These are phyloP conservation scores for Podospora pseudoanserina DNA, from an alignment of 495 filamentous ascomycete genomes.

Conservation along the genomic window DNA sequence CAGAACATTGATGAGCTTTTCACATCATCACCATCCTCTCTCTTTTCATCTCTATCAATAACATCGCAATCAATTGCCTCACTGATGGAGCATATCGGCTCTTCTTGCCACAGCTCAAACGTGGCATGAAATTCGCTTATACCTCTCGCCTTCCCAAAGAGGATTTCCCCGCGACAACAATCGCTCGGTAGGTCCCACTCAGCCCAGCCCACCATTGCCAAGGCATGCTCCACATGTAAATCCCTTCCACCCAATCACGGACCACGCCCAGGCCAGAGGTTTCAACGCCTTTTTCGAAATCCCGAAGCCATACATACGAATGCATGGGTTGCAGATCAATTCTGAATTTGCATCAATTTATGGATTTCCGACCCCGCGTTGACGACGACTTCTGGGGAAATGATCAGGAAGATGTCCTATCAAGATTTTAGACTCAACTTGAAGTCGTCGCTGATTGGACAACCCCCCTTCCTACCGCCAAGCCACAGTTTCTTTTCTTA, in stretches of 20 bases:
- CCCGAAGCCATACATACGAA: not conserved
- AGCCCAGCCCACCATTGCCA: not conserved
- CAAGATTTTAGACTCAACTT: not conserved
- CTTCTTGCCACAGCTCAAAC: not conserved
- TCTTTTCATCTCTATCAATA: not conserved
- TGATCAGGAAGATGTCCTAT: not conserved
- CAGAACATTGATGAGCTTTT: not conserved
- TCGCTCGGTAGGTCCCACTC: not conserved
- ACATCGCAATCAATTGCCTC: not conserved
- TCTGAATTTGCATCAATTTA: not conserved
- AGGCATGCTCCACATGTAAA: not conserved
- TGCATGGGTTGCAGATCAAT: conserved; percentile 1
- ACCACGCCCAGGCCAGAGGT: not conserved
- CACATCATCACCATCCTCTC: no score
- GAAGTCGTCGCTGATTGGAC: not conserved
- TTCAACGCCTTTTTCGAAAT: not conserved
- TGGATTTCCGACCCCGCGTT: not conserved
- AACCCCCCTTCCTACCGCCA: not conserved
- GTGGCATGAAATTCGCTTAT: not conserved
- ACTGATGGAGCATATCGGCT: not conserved
- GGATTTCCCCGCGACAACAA: not conserved
- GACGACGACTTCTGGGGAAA: not conserved
- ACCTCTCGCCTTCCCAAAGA: not conserved
- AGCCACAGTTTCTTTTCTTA: conserved; percentile 2
- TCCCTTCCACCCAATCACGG: not conserved